Evolutionary conservation across 2,329 filamentous ascomycete genomes (phyloP), one percentile per base, ranked within the genome.

Genomic region (Cercospora zeae-maydis): DNA sequence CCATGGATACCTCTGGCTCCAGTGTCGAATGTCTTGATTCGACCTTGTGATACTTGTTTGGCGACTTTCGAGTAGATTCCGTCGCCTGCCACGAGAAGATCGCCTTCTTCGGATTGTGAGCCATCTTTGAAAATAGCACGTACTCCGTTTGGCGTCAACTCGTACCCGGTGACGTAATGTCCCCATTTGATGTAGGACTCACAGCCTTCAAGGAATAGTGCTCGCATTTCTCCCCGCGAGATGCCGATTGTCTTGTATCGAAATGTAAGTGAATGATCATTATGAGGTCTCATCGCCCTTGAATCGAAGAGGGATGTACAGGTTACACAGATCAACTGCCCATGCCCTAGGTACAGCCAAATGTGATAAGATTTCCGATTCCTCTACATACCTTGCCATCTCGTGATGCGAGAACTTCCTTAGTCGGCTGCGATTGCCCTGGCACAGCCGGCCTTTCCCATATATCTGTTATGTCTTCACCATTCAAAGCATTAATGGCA

Each of bases 1-100:
- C 86, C 87, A 67, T 89, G 86, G 24, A 89, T 88, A 1, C 86
- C 85, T 53, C 86, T 75, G 0, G 86, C 83, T 2, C 86, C 86
- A 0, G 85, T 84, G 67, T 89, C 86, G 70, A 83, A 88, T 4
- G 86, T 82, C 72, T 86, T 88, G 51, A 88, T 72, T 54, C 75
- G 81, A 1, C 84, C 85, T 3, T 77, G 76, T 0, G 83, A 86
- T 3, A 88, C 75, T 74, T 89, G 86, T 67, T 80, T 82, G 0
- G 85, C 84, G 11, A 88, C 79, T 56, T 79, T 78, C 8, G 85
- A 88, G 69, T 84, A 83, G 42, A 88, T 82, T 10, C 87, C 86
- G 53, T 89, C 87, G 3, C 85, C 86, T 2, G 80, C 86, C 9
- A 88, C 71, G 9, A 88, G 76, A 79, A 88, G 77, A 0, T 80